Percentiles rank a stretch among this genome's conserved stretches.
phyloP scores from a whole-genome alignment of 1,284 basidiomycete species.

The Kwoniella shivajii region DNA sequence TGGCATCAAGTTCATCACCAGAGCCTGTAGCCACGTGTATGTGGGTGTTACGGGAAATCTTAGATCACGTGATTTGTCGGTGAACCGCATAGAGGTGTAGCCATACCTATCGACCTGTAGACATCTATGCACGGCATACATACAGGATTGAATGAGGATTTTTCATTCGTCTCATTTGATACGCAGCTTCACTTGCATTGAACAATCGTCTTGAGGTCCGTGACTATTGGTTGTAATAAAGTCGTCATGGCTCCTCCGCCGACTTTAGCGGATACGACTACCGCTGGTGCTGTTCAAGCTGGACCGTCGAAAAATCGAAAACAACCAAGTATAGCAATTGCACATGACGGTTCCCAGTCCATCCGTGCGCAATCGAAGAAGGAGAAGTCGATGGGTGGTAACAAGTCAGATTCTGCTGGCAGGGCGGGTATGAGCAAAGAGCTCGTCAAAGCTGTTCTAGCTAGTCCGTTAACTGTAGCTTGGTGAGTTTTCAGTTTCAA shows the following conservation, averaged over 20 bases:
- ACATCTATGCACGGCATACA: too few relatives aligned
- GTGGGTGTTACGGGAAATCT: background rate
- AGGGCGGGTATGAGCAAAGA: conserved; percentile 29
- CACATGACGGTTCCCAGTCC: conserved; percentile 11
- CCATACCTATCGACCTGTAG: too few relatives aligned
- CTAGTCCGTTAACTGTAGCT: conserved; percentile 41
- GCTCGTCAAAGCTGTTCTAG: conserved; percentile 41
- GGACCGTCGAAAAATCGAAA: background rate
- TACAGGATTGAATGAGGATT: too few relatives aligned
- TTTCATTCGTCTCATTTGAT: too few relatives aligned
- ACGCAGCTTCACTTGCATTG: too few relatives aligned
- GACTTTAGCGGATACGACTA: too few relatives aligned
- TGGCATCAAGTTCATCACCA: background rate
- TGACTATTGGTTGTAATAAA: too few relatives aligned
- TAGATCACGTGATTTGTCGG: background rate
- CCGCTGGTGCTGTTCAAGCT: background rate
- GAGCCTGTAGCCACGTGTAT: background rate
- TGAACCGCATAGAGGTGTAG: too few relatives aligned
- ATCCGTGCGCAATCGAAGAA: conserved; percentile 29
- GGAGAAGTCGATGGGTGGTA: conserved; percentile 10
- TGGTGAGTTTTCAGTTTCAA: conserved; percentile 32
- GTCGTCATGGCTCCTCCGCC: background rate
- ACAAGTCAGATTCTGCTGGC: conserved; percentile 4
- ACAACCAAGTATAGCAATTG: background rate
- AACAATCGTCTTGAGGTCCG: too few relatives aligned